phyloP scores from a whole-genome alignment of 2,329 filamentous ascomycete genomes.

The Penicillium olsonii region DNA sequence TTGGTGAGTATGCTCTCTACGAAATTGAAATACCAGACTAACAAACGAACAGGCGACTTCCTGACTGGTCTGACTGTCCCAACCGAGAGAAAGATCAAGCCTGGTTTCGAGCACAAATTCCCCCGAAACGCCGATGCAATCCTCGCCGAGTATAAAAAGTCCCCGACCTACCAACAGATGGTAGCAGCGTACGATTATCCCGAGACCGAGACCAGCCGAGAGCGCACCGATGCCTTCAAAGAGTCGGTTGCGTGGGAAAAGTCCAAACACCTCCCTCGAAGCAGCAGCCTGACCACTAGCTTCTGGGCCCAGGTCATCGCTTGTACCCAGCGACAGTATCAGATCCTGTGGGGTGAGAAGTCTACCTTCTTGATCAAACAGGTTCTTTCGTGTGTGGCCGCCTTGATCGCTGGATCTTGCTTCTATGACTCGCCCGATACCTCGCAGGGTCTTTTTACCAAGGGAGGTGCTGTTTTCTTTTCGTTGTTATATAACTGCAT shows the following conservation, averaged over 20 bases:
- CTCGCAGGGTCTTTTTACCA: constrained; percentile 62
- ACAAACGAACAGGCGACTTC: constrained; percentile 56
- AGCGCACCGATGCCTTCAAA: constrained; percentile 56
- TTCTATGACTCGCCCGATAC: constrained; percentile 65
- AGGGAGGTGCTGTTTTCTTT: constrained; percentile 64
- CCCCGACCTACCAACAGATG: constrained; percentile 54
- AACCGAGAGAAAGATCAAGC: constrained; percentile 46
- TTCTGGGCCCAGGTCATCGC: constrained; percentile 58
- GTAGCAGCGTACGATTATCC: constrained; percentile 60
- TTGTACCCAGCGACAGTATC: constrained; percentile 61
- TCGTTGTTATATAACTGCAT: constrained; percentile 62
- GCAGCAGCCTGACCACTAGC: constrained; percentile 57
- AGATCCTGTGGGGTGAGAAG: constrained; percentile 66
- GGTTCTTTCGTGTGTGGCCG: constrained; percentile 56
- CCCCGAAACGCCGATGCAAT: constrained; percentile 48
- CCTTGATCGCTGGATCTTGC: constrained; percentile 64
- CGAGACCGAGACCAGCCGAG: constrained; percentile 42
- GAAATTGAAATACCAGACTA: background rate
- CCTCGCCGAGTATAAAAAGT: constrained; percentile 52
- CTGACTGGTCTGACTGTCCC: constrained; percentile 65
- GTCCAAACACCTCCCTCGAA: constrained; percentile 53
- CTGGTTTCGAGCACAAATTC: constrained; percentile 44
- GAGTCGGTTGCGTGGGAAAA: constrained; percentile 57
- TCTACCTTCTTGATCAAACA: constrained; percentile 65
- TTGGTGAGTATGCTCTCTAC: constrained; percentile 1